Base-by-base conservation (phyloP, 2,329 filamentous ascomycete species). In the Nemania sp. region DNA sequence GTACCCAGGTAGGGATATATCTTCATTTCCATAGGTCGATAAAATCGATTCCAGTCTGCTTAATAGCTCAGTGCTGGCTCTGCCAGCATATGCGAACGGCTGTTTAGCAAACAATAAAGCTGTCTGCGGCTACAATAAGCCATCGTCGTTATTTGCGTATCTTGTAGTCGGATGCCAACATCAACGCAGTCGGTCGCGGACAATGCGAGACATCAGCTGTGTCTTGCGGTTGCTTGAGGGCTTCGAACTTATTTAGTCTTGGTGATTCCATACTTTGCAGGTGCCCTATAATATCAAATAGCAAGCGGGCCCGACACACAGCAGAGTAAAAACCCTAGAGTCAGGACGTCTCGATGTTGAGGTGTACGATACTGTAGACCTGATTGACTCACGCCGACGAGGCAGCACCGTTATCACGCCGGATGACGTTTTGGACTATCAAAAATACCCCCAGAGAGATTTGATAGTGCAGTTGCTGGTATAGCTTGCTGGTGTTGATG, bases 401-500 rank as follows among this genome's bases (percentile, higher is more conserved):
- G 28, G 41, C n/a, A 44, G 23, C 8, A n/a, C 37, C 26, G 4
- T 47, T 49, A 30, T 33, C 40, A 37, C 49, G 46, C 52, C 24
- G 37, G 36, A 23, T 30, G 36, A 48, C 37, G 28, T 41, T 49
- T 34, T n/a, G 24, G 14, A 47, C 34, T 39, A 44, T 47, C 47
- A 39, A 41, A 20, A n/a, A 36, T 33, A 48, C 49, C 31, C 19
- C 49, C 53, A 46, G 22, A 51, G 54, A 31, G 54, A 52, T 26
- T 26, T 44, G 44, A 49, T 49, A 50, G 44, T 24, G 23, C 15
- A 47, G 36, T 34, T 31, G 49, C 57, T 46, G 33, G 47, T 49
- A 34, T 55, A 23, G 34, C 28, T 42, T 26, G 15, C 23, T 31
- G 39, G 42, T 52, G 57, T 54, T 55, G 54, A 54, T 46, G 42